Evolutionary conservation across 1,284 basidiomycete genomes (phyloP).

Genomic region (Mycena sp.): DNA sequence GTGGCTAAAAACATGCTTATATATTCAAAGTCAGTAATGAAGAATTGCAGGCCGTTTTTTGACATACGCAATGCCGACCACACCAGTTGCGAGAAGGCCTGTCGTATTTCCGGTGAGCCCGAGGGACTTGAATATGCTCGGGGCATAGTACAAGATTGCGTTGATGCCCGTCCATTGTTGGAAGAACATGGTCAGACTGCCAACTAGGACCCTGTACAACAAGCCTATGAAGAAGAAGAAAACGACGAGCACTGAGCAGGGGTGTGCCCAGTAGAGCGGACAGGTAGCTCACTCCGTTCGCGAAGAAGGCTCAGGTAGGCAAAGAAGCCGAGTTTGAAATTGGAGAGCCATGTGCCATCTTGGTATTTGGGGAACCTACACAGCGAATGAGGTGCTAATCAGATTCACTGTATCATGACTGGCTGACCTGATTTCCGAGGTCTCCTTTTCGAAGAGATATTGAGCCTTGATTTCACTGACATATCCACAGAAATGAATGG

Average conservation of each 20-base stretch:
- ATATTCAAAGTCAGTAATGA: constrained; percentile 15
- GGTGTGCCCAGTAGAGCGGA: too few relatives aligned
- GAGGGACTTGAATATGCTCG: constrained; percentile 68
- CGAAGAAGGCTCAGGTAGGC: constrained; percentile 65
- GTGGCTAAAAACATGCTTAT: constrained; percentile 78
- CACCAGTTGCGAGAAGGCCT: constrained; percentile 80
- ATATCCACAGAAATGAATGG: not conserved
- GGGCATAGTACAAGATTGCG: constrained; percentile 77
- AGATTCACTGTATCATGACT: too few relatives aligned
- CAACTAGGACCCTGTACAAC: constrained; percentile 66
- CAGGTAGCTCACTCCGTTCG: constrained; percentile 58
- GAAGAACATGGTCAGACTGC: constrained; percentile 48
- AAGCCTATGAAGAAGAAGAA: constrained; percentile 48
- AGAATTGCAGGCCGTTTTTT: not conserved
- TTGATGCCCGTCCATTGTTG: constrained; percentile 70
- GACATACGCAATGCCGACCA: constrained; percentile 80
- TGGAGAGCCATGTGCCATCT: constrained; percentile 64
- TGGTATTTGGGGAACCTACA: constrained; percentile 69
- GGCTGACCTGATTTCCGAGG: constrained; percentile 54
- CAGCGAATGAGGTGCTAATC: too few relatives aligned
- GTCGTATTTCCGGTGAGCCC: constrained; percentile 68
- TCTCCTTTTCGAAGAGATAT: constrained; percentile 77
- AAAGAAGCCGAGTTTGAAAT: constrained; percentile 68
- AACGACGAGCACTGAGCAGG: too few relatives aligned
- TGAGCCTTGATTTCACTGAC: constrained; percentile 81